Evolutionary conservation across 495 filamentous ascomycete species (phyloP).

Genomic region (Penicillium silybi): DNA sequence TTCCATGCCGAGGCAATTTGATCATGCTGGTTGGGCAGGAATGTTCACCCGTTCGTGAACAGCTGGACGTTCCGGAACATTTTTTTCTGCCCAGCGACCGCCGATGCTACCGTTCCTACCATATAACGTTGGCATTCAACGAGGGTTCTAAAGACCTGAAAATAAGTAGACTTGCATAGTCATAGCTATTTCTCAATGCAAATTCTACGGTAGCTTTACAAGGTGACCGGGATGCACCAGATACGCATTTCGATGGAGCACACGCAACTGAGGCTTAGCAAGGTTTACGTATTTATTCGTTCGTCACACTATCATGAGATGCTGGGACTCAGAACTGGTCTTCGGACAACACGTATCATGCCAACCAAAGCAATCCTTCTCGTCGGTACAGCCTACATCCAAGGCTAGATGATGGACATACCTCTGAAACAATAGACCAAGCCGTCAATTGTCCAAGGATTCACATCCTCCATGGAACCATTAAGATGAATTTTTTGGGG

Average conservation of each 20-base stretch:
- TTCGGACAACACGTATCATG: conserved; percentile 37
- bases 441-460: conserved; percentile 27
- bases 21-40: conserved; percentile 33
- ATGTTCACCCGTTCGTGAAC: conserved; percentile 2
- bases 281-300: conserved; percentile 33
- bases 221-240: no score
- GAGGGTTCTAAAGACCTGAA: not conserved
- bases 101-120: not conserved
- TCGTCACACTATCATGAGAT: conserved; percentile 48
- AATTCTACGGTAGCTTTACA: no score
- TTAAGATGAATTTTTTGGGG: conserved; percentile 26
- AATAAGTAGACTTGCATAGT: no score
- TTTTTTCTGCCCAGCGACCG: conserved; percentile 14
- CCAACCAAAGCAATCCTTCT: conserved; percentile 41
- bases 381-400: conserved; percentile 37
- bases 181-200: no score
- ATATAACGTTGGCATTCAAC: not conserved
- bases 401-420: conserved; percentile 30
- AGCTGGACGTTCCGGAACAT: not conserved
- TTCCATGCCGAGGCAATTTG: conserved; percentile 43
- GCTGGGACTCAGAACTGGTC: conserved; percentile 37
- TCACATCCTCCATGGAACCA: conserved; percentile 31
- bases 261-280: not conserved
- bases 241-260: not conserved
- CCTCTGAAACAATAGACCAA: conserved; percentile 18